Evolutionary conservation across 106 monocot genomes (phyloP).

Genomic region (Allium sativum): DNA sequence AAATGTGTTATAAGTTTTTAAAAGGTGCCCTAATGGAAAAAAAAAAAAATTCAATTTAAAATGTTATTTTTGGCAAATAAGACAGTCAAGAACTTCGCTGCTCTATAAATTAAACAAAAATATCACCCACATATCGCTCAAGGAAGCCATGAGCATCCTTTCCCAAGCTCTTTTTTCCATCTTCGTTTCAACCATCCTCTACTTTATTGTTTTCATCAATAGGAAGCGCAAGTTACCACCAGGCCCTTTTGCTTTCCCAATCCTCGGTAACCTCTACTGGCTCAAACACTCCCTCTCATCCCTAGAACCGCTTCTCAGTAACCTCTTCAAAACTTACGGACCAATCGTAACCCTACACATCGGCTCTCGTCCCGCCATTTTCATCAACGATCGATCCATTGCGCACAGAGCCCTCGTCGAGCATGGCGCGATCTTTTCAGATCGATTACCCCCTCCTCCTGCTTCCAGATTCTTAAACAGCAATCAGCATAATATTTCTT

Average conservation of each 20-base stretch:
- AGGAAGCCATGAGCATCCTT: too few species aligned
- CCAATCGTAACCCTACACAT: slow-evolving; percentile 33
- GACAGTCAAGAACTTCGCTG: too few species aligned
- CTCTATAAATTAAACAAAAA: too few species aligned
- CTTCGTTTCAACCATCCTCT: too few species aligned
- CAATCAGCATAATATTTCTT: slow-evolving; percentile 16
- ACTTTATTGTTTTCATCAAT: too few species aligned
- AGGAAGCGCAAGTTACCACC: too few species aligned
- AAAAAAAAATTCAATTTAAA: too few species aligned
- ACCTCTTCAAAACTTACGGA: slow-evolving; percentile 19
- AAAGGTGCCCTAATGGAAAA: too few species aligned
- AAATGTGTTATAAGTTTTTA: too few species aligned
- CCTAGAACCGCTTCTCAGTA: slow-evolving; percentile 18
- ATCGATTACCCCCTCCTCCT: slow-evolving; percentile 9
- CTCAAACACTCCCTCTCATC: background rate
- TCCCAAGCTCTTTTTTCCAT: too few species aligned
- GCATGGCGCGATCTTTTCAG: slow-evolving; percentile 24
- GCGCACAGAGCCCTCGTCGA: slow-evolving; percentile 33
- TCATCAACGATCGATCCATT: slow-evolving; percentile 27
- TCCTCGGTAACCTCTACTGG: slow-evolving; percentile 5
- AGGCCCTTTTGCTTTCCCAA: background rate
- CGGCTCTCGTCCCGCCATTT: slow-evolving; percentile 17
- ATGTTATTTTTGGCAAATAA: too few species aligned
- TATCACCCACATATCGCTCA: too few species aligned
- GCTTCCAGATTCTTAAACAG: slow-evolving; percentile 6